Evolutionary conservation across 2,329 filamentous ascomycete genomes (phyloP).

Genomic region (Pseudogymnoascus sp.): DNA sequence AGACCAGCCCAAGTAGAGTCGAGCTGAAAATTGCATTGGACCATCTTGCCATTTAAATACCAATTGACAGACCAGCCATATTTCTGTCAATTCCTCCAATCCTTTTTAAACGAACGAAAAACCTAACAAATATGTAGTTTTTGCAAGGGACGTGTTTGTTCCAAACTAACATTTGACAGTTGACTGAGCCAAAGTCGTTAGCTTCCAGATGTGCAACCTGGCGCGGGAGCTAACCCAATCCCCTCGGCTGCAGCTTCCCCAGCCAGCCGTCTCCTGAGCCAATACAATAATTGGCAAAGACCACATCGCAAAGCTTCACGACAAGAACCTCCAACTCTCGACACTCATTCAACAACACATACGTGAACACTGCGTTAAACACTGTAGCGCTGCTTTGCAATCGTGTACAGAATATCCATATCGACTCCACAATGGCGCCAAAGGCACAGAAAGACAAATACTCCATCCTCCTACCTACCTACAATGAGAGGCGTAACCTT

Average conservation of each 20-base stretch:
- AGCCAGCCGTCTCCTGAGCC: constrained; percentile 3
- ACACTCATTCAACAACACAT: neutral
- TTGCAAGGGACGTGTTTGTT: neutral
- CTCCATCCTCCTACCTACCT: constrained; percentile 94
- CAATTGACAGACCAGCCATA: neutral
- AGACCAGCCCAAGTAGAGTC: neutral
- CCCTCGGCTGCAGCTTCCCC: constrained; percentile 6
- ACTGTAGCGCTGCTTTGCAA: neutral
- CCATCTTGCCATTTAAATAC: neutral
- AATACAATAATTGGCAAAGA: constrained; percentile 7
- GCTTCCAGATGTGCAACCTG: constrained; percentile 1
- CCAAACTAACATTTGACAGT: neutral
- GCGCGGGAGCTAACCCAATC: constrained; percentile 4
- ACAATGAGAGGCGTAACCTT: constrained; percentile 96
- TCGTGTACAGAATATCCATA: neutral
- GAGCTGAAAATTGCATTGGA: neutral
- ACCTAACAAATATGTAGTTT: neutral
- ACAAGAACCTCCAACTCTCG: neutral
- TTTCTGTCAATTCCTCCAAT: neutral
- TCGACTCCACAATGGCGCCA: constrained; percentile 1
- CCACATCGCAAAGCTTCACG: constrained; percentile 8
- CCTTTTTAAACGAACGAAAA: neutral
- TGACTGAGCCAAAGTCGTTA: constrained; percentile 1
- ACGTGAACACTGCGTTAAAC: neutral
- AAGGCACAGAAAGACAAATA: constrained; percentile 62